Evolutionary conservation across 116 monocot species (phyloP).

Genomic region (Papilionanthe hybrid): DNA sequence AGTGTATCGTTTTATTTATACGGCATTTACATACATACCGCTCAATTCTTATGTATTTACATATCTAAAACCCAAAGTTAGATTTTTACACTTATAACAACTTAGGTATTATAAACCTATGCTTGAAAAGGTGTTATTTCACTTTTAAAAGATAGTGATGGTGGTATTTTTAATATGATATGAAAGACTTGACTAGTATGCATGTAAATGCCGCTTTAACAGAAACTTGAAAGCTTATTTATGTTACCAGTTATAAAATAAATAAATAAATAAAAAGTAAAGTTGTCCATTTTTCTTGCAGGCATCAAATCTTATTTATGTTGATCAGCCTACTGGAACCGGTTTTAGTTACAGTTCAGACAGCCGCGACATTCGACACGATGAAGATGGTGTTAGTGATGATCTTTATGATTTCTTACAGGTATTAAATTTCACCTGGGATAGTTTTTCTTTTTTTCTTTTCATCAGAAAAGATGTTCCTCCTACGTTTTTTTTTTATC

Average conservation of each 20-base stretch:
- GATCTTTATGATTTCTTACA: constrained; percentile 85
- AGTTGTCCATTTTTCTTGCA: constrained; percentile 13
- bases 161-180: too few species aligned
- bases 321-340: constrained; percentile 89
- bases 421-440: constrained; percentile 21
- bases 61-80: too few species aligned
- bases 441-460: too few species aligned
- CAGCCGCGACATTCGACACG: constrained; percentile 53
- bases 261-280: neutral
- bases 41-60: too few species aligned
- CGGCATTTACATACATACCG: too few species aligned
- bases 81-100: too few species aligned
- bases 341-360: constrained; percentile 80
- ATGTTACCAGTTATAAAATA: neutral
- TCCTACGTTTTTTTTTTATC: too few species aligned
- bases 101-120: too few species aligned
- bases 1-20: neutral
- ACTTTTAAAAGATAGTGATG: too few species aligned
- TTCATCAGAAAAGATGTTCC: too few species aligned
- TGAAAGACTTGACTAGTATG: too few species aligned
- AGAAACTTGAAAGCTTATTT: neutral
- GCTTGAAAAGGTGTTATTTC: too few species aligned
- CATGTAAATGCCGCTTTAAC: neutral
- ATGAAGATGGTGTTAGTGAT: constrained; percentile 61
- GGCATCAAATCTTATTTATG: constrained; percentile 77